phyloP scores from a whole-genome alignment of 371 early-diverging fungal species.

The Phascolomyces articulosus region DNA sequence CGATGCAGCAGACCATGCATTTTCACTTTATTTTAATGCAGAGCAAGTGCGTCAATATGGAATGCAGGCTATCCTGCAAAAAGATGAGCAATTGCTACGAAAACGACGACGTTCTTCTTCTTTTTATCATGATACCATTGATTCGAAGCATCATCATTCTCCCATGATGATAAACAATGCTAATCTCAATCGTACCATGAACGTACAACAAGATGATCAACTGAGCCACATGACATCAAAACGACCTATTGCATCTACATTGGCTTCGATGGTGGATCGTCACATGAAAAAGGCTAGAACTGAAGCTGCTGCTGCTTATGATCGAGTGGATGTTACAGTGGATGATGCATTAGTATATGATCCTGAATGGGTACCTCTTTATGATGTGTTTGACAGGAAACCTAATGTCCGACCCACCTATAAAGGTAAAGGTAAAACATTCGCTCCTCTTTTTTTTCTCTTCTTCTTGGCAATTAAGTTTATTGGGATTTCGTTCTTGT shows the following conservation, averaged over 20 bases:
- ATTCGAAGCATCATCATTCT: too few species aligned
- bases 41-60: background rate
- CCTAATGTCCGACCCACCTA: constrained; percentile 25
- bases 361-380: constrained; percentile 27
- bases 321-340: constrained; percentile 19
- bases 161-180: too few species aligned
- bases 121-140: too few species aligned
- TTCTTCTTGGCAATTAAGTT: background rate
- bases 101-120: background rate
- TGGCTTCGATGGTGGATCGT: constrained; percentile 1
- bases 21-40: background rate
- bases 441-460: background rate
- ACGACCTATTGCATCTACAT: constrained; percentile 8
- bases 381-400: constrained; percentile 38
- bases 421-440: background rate
- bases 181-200: too few species aligned
- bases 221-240: background rate
- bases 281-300: constrained; percentile 20
- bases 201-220: background rate
- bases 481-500: too few species aligned
- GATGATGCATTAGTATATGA: constrained; percentile 21
- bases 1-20: constrained; percentile 2
- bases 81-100: background rate
- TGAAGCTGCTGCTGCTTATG: constrained; percentile 25
- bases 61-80: background rate